Evolutionary conservation across 257 asterid species (phyloP), one percentile per base, ranked within the genome.

Genomic region (Plantago major): DNA sequence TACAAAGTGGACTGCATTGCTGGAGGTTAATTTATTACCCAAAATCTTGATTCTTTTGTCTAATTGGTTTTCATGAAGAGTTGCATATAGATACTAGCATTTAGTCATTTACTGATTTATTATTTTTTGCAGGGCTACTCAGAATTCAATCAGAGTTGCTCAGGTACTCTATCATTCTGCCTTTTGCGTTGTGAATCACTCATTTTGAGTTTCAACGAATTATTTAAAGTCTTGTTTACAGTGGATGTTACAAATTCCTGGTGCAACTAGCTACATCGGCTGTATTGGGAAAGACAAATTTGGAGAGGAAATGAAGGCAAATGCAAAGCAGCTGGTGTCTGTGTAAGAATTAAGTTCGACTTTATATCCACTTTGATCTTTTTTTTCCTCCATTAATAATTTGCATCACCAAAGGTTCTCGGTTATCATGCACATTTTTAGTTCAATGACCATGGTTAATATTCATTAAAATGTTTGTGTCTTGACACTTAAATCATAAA

Each of bases 101-200:
- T 50, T 72, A 14, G 19, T 62, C 26, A 22, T 43, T 53, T 26
- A 64, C 63, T 44, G 18, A 13, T 69, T 33, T 68, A 38, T 60
- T 67, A 43, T 44, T 57, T 28, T 45, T 44, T 75, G 70, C 79
- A 91, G 98, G 60, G 94, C 99, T 40, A 93, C 99, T 15, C 99
- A 89, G 62, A 93, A 93, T 67, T 87, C 97, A 60, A 93, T 93
- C 67, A 79, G 93, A 81, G 94, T 93, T 71, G 97, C 97, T 62
- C 97, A 93, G 92, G 99, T 89, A 70, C 19, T 42, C 55, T 13
- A 45, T 44, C 48, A 63, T 60, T 15, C 56, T 46, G 43, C 44
- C 55, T 70, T 19, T 33, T 58, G 22, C 57, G n/a, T 49, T 56
- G 61, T 17, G 33, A 14, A 11, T 14, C 48, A 33, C 22, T 5